Conservation (phyloP, 2,329 filamentous ascomycete genomes). For the Stagonosporopsis cucurbitacearum region DNA sequence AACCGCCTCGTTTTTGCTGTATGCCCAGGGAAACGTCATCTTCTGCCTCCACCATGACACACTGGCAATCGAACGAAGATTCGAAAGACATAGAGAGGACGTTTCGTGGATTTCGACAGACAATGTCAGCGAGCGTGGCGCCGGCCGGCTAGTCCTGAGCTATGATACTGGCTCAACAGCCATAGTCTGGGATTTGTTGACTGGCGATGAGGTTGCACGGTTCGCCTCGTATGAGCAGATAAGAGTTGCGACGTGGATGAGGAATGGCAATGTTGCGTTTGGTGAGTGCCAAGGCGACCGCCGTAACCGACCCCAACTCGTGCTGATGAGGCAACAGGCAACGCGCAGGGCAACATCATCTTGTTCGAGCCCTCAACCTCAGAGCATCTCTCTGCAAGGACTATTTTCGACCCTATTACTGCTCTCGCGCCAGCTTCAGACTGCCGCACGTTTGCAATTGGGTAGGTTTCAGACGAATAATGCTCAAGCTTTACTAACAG, state of each 20-base stretch:
- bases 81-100: slow-evolving; percentile 82
- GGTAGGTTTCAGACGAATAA: slow-evolving; percentile 61
- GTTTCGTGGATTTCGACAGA: slow-evolving; percentile 86
- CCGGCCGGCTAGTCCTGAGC: slow-evolving; percentile 86
- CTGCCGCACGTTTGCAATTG: slow-evolving; percentile 94
- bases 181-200: slow-evolving; percentile 96
- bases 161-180: slow-evolving; percentile 91
- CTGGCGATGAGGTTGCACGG: slow-evolving; percentile 86
- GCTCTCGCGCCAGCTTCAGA: slow-evolving; percentile 87
- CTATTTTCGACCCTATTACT: slow-evolving; percentile 95
- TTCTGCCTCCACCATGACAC: slow-evolving; percentile 93
- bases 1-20: slow-evolving; percentile 88
- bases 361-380: slow-evolving; percentile 92
- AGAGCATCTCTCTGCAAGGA: slow-evolving; percentile 89
- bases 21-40: slow-evolving; percentile 80
- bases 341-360: slow-evolving; percentile 89
- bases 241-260: slow-evolving; percentile 90
- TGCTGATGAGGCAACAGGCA: slow-evolving; percentile 64
- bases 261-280: slow-evolving; percentile 95
- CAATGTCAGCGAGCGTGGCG: slow-evolving; percentile 85
- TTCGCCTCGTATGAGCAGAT: slow-evolving; percentile 91
- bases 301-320: slow-evolving; percentile 12
- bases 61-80: slow-evolving; percentile 83
- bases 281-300: slow-evolving; percentile 64
- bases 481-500: slow-evolving; percentile 25